A percentile compares a stretch with the other conserved stretches of the same genome.
phyloP scores from a whole-genome alignment of 805 yeast species.

The Candida rishiriensis region DNA sequence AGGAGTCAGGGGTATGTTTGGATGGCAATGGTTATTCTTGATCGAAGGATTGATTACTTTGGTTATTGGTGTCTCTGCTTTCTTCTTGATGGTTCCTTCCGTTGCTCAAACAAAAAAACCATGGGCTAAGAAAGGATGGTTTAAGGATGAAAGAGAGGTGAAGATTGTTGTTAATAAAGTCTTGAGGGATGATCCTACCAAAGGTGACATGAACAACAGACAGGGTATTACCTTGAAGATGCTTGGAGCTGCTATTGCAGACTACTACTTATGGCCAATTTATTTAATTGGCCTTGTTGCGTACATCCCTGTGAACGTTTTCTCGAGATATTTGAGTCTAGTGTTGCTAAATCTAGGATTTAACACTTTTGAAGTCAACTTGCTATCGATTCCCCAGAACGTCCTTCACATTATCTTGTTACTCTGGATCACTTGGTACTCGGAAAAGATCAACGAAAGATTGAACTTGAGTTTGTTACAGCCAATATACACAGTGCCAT shows the following conservation, averaged over 20 bases:
- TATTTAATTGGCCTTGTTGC: slow-evolving; percentile 42
- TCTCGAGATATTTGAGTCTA: slow-evolving; percentile 43
- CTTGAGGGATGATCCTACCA: slow-evolving; percentile 41
- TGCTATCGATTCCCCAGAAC: slow-evolving; percentile 48
- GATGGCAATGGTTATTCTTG: slow-evolving; percentile 66
- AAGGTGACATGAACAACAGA: slow-evolving; percentile 63
- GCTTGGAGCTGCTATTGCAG: slow-evolving; percentile 38
- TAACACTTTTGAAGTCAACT: slow-evolving; percentile 46
- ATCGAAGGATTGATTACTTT: slow-evolving; percentile 60
- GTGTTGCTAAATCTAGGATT: slow-evolving; percentile 48
- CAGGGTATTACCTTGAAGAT: slow-evolving; percentile 42
- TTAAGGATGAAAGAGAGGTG: slow-evolving; percentile 30
- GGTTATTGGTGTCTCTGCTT: slow-evolving; percentile 40
- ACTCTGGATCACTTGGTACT: slow-evolving; percentile 32
- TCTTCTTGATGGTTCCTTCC: slow-evolving; percentile 32
- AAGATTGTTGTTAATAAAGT: slow-evolving; percentile 6
- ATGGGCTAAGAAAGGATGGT: slow-evolving; percentile 34
- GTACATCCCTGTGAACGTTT: slow-evolving; percentile 34
- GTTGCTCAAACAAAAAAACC: slow-evolving; percentile 27
- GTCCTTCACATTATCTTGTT: slow-evolving; percentile 34
- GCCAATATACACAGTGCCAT: slow-evolving; percentile 25
- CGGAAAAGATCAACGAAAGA: slow-evolving; percentile 32
- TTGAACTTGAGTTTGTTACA: slow-evolving; percentile 17
- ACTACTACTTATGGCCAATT: slow-evolving; percentile 54
- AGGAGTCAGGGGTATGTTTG: slow-evolving; percentile 39